Conservation (phyloP, 257 asterid species). For the Thymus quinquecostatus region DNA sequence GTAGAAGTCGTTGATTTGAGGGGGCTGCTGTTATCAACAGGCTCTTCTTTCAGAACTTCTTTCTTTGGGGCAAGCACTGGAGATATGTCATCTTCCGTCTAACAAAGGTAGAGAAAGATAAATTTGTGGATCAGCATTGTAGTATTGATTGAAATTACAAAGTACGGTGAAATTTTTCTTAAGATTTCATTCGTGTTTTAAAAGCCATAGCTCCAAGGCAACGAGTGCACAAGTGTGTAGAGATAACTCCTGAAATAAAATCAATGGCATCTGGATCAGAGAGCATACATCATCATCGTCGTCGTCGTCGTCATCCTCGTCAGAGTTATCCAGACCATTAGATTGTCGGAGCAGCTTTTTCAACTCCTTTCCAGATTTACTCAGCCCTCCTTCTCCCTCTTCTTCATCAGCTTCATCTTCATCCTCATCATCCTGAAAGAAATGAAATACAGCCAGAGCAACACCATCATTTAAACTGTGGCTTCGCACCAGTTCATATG, state of each 20-base stretch:
- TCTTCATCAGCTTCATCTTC: constrained; percentile 87
- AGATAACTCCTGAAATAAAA: constrained; percentile 18
- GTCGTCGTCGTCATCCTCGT: constrained; percentile 83
- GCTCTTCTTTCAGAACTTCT: constrained; percentile 85
- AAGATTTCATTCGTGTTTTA: neutral
- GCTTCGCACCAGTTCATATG: constrained; percentile 27
- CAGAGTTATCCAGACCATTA: constrained; percentile 86
- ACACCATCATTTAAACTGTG: constrained; percentile 1
- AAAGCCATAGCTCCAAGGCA: neutral
- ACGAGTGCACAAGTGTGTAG: neutral
- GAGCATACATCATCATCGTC: constrained; percentile 85
- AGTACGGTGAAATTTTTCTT: constrained; percentile 4
- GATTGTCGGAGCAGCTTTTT: constrained; percentile 88
- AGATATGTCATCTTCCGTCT: constrained; percentile 77
- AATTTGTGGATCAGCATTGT: neutral
- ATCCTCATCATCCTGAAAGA: constrained; percentile 87
- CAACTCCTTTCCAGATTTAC: constrained; percentile 98
- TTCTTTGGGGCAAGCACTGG: constrained; percentile 87
- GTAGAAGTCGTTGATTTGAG: constrained; percentile 56
- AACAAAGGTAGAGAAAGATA: constrained; percentile 26
- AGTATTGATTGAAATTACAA: neutral
- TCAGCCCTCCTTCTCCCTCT: constrained; percentile 65
- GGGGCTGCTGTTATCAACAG: constrained; percentile 69
- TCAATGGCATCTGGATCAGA: constrained; percentile 18
- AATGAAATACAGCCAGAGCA: constrained; percentile 11